Conservation (phyloP, 805 yeast species). For the Schwanniomyces pseudopolymorphus region DNA sequence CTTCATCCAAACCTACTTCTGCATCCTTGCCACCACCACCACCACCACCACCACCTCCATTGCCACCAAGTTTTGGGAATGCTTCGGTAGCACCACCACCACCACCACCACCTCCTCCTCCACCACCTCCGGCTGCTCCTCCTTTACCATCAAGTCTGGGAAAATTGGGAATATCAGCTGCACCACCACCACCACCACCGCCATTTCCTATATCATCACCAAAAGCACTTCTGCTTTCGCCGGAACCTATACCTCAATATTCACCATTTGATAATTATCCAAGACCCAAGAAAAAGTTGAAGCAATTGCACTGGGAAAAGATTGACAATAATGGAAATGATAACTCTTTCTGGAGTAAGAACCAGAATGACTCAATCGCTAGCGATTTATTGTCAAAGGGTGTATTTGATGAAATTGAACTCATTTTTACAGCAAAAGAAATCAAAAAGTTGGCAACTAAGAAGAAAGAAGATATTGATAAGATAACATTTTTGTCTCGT, state of each 20-base stretch:
- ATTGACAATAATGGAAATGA: constrained; percentile 48
- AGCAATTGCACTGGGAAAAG: constrained; percentile 84
- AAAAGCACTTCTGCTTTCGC: constrained; percentile 14
- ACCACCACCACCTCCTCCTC: constrained; percentile 18
- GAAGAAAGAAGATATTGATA: constrained; percentile 43
- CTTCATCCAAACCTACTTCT: constrained; percentile 15
- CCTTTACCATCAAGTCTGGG: constrained; percentile 19
- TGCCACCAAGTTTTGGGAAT: constrained; percentile 12
- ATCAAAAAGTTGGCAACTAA: constrained; percentile 43
- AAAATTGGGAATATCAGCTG: constrained; percentile 13
- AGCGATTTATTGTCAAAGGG: constrained; percentile 57
- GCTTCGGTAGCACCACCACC: background rate
- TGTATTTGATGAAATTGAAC: constrained; percentile 63
- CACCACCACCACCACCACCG: constrained; percentile 29
- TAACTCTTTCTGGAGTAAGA: constrained; percentile 62
- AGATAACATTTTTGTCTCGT: constrained; percentile 59
- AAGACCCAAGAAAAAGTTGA: constrained; percentile 58
- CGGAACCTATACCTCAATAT: constrained; percentile 16
- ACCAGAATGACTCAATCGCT: constrained; percentile 44
- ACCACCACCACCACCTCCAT: constrained; percentile 23
- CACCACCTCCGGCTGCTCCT: constrained; percentile 12
- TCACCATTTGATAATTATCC: constrained; percentile 49
- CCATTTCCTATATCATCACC: constrained; percentile 19
- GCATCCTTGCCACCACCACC: constrained; percentile 22
- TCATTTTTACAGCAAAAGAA: constrained; percentile 58